Percentiles rank a stretch among this genome's conserved stretches.
These are phyloP conservation scores for Dissophora globulifera DNA, from an alignment of 192 early-diverging fungal genomes.

Conservation along the genomic window DNA sequence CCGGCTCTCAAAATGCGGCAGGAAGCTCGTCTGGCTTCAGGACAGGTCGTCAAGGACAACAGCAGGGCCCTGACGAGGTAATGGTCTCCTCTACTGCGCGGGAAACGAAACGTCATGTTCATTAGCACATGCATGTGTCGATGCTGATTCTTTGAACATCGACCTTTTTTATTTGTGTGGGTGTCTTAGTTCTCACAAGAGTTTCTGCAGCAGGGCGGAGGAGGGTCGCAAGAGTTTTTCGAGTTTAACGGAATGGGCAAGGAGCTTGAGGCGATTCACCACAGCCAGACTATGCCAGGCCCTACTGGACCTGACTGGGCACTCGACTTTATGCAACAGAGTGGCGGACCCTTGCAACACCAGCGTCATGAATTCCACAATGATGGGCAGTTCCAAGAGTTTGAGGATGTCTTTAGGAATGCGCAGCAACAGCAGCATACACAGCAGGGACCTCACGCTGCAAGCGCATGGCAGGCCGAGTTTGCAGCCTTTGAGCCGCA, in stretches of 20 bases:
- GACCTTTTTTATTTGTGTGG: too few species aligned
- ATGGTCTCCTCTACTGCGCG: too few species aligned
- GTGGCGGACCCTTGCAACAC: conserved; percentile 21
- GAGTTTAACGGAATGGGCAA: conserved; percentile 76
- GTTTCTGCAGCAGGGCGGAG: conserved; percentile 58
- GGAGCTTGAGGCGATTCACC: conserved; percentile 71
- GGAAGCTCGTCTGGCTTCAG: conserved; percentile 44
- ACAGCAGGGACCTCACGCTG: conserved; percentile 58
- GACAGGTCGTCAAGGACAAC: conserved; percentile 39
- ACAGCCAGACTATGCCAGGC: conserved; percentile 13
- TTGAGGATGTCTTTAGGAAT: conserved; percentile 54
- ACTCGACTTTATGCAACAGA: conserved; percentile 68
- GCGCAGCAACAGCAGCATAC: conserved; percentile 45
- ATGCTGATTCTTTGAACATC: conserved; percentile 15
- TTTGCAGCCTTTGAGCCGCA: conserved; percentile 76
- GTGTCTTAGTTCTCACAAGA: conserved; percentile 70
- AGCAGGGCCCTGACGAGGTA: conserved; percentile 52
- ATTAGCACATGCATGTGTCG: too few species aligned
- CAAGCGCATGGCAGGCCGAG: conserved; percentile 57
- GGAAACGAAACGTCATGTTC: too few species aligned
- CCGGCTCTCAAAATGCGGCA: conserved; percentile 23
- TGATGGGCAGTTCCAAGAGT: conserved; percentile 55
- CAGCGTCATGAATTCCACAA: conserved; percentile 56
- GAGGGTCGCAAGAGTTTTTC: conserved; percentile 58
- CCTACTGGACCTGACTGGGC: conserved; percentile 69